Evolutionary conservation across 176 grass and related monocot species (phyloP).

Genomic region (Secale cereale): DNA sequence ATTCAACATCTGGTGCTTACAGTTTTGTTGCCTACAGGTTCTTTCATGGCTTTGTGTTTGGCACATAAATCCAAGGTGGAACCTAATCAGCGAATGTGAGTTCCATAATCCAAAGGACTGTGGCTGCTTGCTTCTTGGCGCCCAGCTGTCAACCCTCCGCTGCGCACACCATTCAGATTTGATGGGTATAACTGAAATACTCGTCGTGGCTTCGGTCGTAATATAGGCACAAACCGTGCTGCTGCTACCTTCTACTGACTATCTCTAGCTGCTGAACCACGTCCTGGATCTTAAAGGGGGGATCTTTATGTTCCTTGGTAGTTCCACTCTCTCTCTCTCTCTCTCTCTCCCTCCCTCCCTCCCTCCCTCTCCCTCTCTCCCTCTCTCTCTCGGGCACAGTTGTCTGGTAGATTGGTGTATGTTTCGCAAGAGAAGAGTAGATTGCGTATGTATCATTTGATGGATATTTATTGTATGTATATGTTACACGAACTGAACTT

Average conservation of each 20-base stretch:
- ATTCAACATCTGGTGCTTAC: neutral
- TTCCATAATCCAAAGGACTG: neutral
- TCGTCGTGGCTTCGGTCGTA: neutral
- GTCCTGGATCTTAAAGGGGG: neutral
- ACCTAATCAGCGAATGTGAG: neutral
- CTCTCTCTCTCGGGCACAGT: neutral
- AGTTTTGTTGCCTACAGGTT: slow-evolving; percentile 32
- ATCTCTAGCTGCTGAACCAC: neutral
- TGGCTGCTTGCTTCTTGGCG: slow-evolving; percentile 4
- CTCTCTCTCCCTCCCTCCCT: too few species aligned
- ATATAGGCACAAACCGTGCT: slow-evolving; percentile 2
- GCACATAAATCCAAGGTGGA: slow-evolving; percentile 15
- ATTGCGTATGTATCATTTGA: slow-evolving; percentile 14
- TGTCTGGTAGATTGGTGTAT: neutral
- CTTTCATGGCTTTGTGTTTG: slow-evolving; percentile 21
- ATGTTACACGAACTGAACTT: neutral
- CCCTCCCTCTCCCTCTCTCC: neutral
- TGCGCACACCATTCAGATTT: neutral
- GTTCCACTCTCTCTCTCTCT: neutral
- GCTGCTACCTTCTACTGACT: neutral
- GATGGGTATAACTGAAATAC: slow-evolving; percentile 1
- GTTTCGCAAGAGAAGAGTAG: neutral
- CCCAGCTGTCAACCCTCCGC: slow-evolving; percentile 2
- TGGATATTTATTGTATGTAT: slow-evolving; percentile 6
- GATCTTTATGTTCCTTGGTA: neutral